Evolutionary conservation across 306 rosid genomes (phyloP), one percentile per base, ranked within the genome.

Genomic region (Quercus berberidifolia): DNA sequence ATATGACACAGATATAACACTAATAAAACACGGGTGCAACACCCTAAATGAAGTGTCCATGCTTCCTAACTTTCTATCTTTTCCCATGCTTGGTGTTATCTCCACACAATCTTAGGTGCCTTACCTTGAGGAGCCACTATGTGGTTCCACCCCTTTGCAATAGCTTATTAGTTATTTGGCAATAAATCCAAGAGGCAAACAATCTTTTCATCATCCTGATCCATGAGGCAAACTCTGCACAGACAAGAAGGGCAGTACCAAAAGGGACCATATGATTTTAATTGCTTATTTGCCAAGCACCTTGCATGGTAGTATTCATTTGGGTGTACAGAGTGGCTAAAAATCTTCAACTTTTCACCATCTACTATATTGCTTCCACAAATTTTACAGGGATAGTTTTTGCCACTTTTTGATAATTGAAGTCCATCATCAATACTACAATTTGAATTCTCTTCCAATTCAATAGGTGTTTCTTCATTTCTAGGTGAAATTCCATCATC

Each of bases 211-310:
- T 96, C 97, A 65, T 93, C 93, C 74, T 56, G 71, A 84, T 96
- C 91, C 5, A 81, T 17, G 67, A 91, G 80, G 86, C 99, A 96
- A 77, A 74, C 78, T 84, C 86, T 88, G 84, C 98, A 96, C 74
- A 96, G 78, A 77, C 99, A 96, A 73, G 94, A 96, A 81, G 97
- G 94, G 88, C 99, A 91, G 80, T 89, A 93, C 99, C 99, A 93
- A 52, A 81, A 35, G 52, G 69, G 62, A 79, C 89, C 89, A 69
- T 89, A 83, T 5, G 80, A 80, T 67, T 76, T 83, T 25, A 86
- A 74, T 88, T 90, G 94, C 81, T 89, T 87, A 38, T 79, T 78
- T 31, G 98, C 78, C 88, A 96, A 79, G 83, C 99, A 96, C 90
- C 96, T 89, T 46, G 43, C 75, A 64, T 96, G 99, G 86, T 93